phyloP scores from a whole-genome alignment of 106 monocot species.

The Acanthochlamys bracteata region DNA sequence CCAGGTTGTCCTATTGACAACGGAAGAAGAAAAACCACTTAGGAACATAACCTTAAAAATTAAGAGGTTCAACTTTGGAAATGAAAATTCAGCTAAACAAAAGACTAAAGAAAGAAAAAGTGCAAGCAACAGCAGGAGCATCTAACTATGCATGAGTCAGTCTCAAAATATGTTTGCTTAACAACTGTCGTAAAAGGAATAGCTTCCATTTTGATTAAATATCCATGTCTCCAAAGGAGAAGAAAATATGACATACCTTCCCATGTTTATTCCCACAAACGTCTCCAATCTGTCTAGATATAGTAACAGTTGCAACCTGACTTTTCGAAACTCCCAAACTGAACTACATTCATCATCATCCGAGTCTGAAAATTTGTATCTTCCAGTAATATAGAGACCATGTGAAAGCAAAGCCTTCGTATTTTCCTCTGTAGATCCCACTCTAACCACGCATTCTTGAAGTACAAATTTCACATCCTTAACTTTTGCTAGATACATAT shows the following conservation, averaged over 20 bases:
- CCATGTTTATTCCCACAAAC: constrained; percentile 93
- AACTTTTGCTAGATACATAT: constrained; percentile 56
- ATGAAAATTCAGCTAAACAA: too few species aligned
- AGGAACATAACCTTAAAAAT: too few species aligned
- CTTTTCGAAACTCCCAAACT: constrained; percentile 48
- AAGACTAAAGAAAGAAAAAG: too few species aligned
- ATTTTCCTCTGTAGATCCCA: constrained; percentile 56
- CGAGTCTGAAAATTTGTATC: constrained; percentile 40
- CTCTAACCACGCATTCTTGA: constrained; percentile 65
- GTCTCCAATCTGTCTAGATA: constrained; percentile 78
- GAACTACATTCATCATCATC: constrained; percentile 23
- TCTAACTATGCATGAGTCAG: too few species aligned
- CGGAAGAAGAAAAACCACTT: too few species aligned
- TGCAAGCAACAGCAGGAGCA: too few species aligned
- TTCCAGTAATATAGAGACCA: constrained; percentile 68
- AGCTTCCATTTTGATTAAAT: too few species aligned
- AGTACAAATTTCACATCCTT: constrained; percentile 68
- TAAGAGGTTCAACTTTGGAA: too few species aligned
- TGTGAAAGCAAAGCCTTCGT: constrained; percentile 64
- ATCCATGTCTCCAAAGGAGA: too few species aligned
- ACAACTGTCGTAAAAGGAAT: background rate
- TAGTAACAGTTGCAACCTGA: constrained; percentile 71
- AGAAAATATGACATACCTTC: constrained; percentile 38
- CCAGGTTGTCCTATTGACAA: too few species aligned
- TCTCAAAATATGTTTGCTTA: too few species aligned